A percentile compares a stretch with the other conserved stretches of the same genome.
Conservation (phyloP, 2,329 filamentous ascomycete species). For the Hypoxylon sp. region DNA sequence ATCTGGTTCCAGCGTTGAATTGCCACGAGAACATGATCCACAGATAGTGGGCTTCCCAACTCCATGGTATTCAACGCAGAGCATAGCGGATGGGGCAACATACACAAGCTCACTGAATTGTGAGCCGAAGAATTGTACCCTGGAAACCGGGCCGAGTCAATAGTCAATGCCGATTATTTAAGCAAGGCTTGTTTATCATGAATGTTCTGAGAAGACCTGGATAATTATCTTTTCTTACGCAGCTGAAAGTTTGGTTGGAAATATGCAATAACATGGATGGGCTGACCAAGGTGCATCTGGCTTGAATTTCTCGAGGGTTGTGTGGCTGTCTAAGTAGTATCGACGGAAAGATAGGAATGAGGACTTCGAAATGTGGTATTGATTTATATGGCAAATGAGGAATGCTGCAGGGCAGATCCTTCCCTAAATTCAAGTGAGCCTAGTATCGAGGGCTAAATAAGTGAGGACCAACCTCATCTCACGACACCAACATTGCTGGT, state of each 20-base stretch:
- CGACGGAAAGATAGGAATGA: slow-evolving; percentile 5
- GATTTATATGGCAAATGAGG: slow-evolving; percentile 23
- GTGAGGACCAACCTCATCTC: slow-evolving; percentile 22
- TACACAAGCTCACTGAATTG: background rate
- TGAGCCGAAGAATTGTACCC: slow-evolving; percentile 3
- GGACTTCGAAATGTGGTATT: slow-evolving; percentile 17
- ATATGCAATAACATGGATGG: slow-evolving; percentile 7
- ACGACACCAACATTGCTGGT: slow-evolving; percentile 10
- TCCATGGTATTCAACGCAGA: slow-evolving; percentile 15
- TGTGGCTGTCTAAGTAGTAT: slow-evolving; percentile 1
- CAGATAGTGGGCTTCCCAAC: slow-evolving; percentile 10
- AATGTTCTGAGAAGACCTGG: background rate
- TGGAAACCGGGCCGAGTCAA: slow-evolving; percentile 11
- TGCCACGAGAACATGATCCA: slow-evolving; percentile 4
- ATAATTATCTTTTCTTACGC: background rate
- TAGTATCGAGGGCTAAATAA: slow-evolving; percentile 10
- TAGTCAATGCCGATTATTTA: background rate
- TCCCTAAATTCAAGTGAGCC: slow-evolving; percentile 24
- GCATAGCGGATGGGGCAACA: background rate
- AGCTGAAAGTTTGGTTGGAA: background rate
- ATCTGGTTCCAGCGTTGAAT: slow-evolving; percentile 7
- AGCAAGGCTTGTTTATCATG: background rate
- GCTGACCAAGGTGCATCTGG: slow-evolving; percentile 19
- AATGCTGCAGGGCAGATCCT: slow-evolving; percentile 21
- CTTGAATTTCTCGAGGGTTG: slow-evolving; percentile 7